These are phyloP conservation scores for Eutypella sp. DNA, from an alignment of 2,329 filamentous ascomycete genomes.

Conservation along the genomic window DNA sequence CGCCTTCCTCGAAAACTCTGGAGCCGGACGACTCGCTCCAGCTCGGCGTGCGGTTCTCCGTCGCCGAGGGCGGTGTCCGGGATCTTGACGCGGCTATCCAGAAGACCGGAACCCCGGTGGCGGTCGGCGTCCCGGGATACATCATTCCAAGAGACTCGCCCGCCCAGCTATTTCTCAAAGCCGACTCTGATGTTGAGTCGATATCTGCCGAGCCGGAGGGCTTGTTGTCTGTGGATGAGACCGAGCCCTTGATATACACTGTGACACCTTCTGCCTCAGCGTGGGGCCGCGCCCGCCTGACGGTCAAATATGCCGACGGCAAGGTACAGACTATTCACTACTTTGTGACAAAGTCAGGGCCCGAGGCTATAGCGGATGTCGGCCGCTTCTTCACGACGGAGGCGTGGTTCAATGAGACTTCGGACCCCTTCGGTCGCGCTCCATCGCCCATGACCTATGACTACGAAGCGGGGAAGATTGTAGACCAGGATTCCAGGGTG, in stretches of 20 bases:
- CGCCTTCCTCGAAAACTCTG: slow-evolving; percentile 41
- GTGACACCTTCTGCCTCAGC: slow-evolving; percentile 36
- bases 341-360: slow-evolving; percentile 44
- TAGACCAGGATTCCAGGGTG: slow-evolving; percentile 43
- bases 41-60: slow-evolving; percentile 47
- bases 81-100: slow-evolving; percentile 42
- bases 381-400: slow-evolving; percentile 50
- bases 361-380: slow-evolving; percentile 39
- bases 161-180: slow-evolving; percentile 40
- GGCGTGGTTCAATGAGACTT: slow-evolving; percentile 45
- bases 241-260: slow-evolving; percentile 30
- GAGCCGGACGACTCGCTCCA: slow-evolving; percentile 39
- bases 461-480: slow-evolving; percentile 37
- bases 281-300: slow-evolving; percentile 47
- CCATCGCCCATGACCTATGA: slow-evolving; percentile 56
- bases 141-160: slow-evolving; percentile 44
- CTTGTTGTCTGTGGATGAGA: slow-evolving; percentile 30
- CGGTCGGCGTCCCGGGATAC: slow-evolving; percentile 50
- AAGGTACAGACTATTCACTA: slow-evolving; percentile 52
- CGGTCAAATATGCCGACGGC: slow-evolving; percentile 42
- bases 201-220: slow-evolving; percentile 34
- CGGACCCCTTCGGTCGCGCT: slow-evolving; percentile 49
- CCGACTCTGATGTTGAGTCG: slow-evolving; percentile 33
- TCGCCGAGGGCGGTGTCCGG: slow-evolving; percentile 38
- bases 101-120: slow-evolving; percentile 40